Base-by-base conservation (phyloP, 495 filamentous ascomycete genomes). In the Penicillium argentinense region DNA sequence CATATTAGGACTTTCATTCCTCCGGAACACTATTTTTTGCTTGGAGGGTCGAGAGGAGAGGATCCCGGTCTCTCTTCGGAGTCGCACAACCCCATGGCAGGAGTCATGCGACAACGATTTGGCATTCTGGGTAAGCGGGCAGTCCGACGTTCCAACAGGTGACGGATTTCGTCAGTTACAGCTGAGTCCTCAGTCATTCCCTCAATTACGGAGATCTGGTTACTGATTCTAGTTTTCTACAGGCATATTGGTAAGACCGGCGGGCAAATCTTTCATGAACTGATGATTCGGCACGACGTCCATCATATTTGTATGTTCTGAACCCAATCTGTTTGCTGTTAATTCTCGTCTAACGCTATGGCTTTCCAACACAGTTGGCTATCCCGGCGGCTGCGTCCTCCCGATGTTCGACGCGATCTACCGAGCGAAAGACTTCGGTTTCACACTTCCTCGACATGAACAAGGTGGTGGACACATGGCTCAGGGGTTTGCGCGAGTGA, bases 201-300 rank as follows among this genome's bases (percentile, higher is more conserved):
- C n/a, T n/a, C n/a, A n/a, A n/a, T n/a, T n/a, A n/a, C n/a, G n/a
- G n/a, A n/a, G n/a, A n/a, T n/a, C n/a, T n/a, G n/a, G n/a, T n/a
- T n/a, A 21, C 17, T 36, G n/a, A 36, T 33, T 14, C 7, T 19
- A 3, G 1, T n/a, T 16, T 21, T 30, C 12, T 39, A 49, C 51
- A 88, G 85, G 36, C 93, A 95, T 67, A 84, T 95, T 59, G 91
- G 91, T 19, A 87, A 85, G 72, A 91, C 75, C 29, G 91, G 91
- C 54, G 90, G 90, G 51, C 81, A 91, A 63, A 96, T 96, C 42
- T 91, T 96, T 68, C 88, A 96, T 58, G 89, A 96, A 67, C 95
- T 96, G 90, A 91, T 96, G 87, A 74, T 87, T 23, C 71, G 89
- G 56, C 87, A 88, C 47, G 78, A 73, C 47, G 91, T 96, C 12